Base-by-base conservation (phyloP, 257 asterid species). In the Linaria vulgaris region DNA sequence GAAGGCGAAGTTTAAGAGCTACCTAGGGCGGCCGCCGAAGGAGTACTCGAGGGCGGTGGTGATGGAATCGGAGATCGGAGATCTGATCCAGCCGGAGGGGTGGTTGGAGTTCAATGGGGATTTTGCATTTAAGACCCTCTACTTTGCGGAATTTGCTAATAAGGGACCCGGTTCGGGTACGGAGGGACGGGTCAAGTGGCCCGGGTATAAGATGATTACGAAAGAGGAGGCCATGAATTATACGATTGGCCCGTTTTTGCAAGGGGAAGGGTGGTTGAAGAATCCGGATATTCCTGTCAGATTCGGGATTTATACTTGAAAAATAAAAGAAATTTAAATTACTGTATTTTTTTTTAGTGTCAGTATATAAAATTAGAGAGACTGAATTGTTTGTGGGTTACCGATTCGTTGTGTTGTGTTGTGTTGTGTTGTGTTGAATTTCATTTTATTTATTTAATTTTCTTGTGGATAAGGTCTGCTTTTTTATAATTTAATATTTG, bases 1-100 rank as follows among this genome's bases (percentile, higher is more conserved):
- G 68, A 94, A 89, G 75, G 70, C 64, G 0, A 75, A 60, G 49
- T 19, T 89, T 75, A 80, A 52, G 83, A 89, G 88, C 55, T 90
- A 82, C 27, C 78, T 94, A 0, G 99, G 99, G 19, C 71, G 96
- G 69, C 96, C 97, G 0, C 75, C 83, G 90, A 85, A 85, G 69
- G 90, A 83, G 23, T 89, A 77, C 50, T 78, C 97, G 0, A 81
- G 89, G 69, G 83, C 95, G 0, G 20, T 92, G 0, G 61, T 92
- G 1, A 89, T 94, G 96, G 96, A 89, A 52, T 61, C 86, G 0
- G 88, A 85, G 43, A 85, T 94, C 16, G 89, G 82, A 0, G 95
- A 94, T 30, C 15, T 82, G 3, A 81, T 94, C 19, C 57, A 69
- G 4, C 86, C 92, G 0, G 85, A 78, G 22, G 97, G 99, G 37